Conservation (phyloP, 495 filamentous ascomycete genomes). For the Trichoderma virens region DNA sequence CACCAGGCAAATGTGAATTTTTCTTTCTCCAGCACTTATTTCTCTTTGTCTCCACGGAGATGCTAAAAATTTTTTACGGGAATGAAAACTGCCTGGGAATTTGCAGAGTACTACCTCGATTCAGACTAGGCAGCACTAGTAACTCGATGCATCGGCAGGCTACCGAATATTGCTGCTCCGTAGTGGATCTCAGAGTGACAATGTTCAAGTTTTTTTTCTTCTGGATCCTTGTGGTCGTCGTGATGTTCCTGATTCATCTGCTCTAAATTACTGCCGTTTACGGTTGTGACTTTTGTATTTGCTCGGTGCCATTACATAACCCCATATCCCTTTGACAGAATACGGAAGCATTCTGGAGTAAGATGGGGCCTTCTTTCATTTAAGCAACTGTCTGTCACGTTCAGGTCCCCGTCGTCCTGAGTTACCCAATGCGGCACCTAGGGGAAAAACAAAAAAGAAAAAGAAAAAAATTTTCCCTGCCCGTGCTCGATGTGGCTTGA, state of each 20-base stretch:
- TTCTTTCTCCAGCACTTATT: neutral
- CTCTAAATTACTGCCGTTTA: conserved; percentile 3
- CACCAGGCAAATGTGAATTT: neutral
- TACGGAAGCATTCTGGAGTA: conserved; percentile 1
- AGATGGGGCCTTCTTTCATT: neutral
- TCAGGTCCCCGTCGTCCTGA: neutral
- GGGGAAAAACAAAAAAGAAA: neutral
- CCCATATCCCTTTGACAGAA: neutral
- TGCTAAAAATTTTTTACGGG: neutral
- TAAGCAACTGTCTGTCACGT: neutral
- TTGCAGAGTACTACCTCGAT: neutral
- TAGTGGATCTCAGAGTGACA: neutral
- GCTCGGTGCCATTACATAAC: neutral
- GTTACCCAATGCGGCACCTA: neutral
- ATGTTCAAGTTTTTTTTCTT: neutral
- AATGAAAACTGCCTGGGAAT: neutral
- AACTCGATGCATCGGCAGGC: neutral
- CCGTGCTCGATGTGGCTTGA: neutral
- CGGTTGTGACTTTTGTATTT: neutral
- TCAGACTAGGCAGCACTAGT: neutral
- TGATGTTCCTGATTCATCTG: neutral
- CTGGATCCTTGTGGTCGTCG: neutral
- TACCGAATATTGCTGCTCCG: neutral
- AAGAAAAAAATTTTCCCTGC: neutral
- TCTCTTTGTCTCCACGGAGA: neutral